Base-by-base conservation (phyloP, 192 early-diverging fungal genomes). In the Coemansia sp. region DNA sequence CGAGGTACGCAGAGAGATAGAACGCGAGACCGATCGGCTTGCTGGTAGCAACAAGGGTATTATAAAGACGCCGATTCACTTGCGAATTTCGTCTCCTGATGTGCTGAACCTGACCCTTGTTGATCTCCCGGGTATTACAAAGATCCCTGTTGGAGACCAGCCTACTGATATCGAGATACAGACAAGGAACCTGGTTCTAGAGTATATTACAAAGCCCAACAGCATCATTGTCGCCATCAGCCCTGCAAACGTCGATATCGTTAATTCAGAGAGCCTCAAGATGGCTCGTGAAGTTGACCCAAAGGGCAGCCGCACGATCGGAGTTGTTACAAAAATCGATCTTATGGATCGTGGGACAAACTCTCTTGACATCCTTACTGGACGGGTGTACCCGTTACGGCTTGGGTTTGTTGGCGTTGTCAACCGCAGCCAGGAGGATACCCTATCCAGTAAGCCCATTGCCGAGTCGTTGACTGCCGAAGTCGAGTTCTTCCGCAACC, bases 341-440 rank as follows among this genome's bases (percentile, higher is more conserved):
- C 68, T 93, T 64, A 93, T 93, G 92, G 92, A 93, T 66, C 85
- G 87, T 48, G 92, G 92, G 55, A 93, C 90, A 39, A 89, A 91
- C 60, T 89, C 92, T 35, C 74, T 93, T 31, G 92, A 93, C 46
- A 89, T 91, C 35, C 84, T 93, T 25, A 85, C 90, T 0, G 92
- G 92, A 31, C 79, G 89, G 34, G 88, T 90, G 4, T 89, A 90
- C 39, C 90, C 90, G 16, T 67, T 93, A 48, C 91, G 90, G 42
- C 75, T 93, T 29, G 92, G 92, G 1, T 93, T 93, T 71, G 87
- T 93, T 58, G 92, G 92, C 57, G 86, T 91, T 18, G 88, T 93
- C 16, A 93, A 93, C 70, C 88, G 90, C 61, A 91, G 89, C 75
- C 92, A 93, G 60, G 89, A 90, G 39, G 92, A 92, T 71, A 93